Base-by-base conservation (phyloP, 768 basidiomycete genomes). In the Termitomyces heimii region DNA sequence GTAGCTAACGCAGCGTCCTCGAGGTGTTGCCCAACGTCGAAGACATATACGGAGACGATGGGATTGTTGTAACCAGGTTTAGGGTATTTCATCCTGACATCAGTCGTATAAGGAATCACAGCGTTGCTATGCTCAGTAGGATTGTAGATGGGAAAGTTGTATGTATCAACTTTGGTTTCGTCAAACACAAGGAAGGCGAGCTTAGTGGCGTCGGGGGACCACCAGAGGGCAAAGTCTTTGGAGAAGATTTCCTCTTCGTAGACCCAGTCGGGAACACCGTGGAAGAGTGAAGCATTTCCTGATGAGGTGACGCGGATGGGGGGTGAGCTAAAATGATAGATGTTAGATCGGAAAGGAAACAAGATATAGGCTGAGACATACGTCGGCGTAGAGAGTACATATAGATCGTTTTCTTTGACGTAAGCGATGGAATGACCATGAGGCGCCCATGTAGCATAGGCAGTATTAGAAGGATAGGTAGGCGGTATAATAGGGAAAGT, bases 221-320 rank as follows among this genome's bases (percentile, higher is more conserved):
- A 98, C 94, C 94, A 98, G 5, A 96, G 75, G 0, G 94, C 86
- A 48, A 70, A 84, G 66, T 94, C 83, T 39, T 73, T 67, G 3
- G 78, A 73, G 63, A 94, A 89, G 24, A 98, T 84, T 68, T 97
- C 94, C 67, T 96, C 93, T 69, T 96, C 94, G 70, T 95, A 95
- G 5, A 98, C 96, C 96, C 97, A 98, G 68, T 97, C 94, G 0
- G 94, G 92, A 2, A 97, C 89, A 7, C 97, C 97, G 65, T 98
- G 85, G 77, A 98, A 97, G 16, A 95, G 77, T 0, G 89, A 88
- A 0, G 83, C 79, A 52, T 88, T 90, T 0, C 97, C 97, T 14
- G 86, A 82, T 1, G 77, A 74, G 2, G 96, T 99, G 10, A 98
- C 78, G 10, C 88, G 86, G 50, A 95, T 86, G 10, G 86, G 75